Evolutionary conservation across 768 basidiomycete species (phyloP), one percentile per base, ranked within the genome.

Genomic region (Saitozyma podzolica): DNA sequence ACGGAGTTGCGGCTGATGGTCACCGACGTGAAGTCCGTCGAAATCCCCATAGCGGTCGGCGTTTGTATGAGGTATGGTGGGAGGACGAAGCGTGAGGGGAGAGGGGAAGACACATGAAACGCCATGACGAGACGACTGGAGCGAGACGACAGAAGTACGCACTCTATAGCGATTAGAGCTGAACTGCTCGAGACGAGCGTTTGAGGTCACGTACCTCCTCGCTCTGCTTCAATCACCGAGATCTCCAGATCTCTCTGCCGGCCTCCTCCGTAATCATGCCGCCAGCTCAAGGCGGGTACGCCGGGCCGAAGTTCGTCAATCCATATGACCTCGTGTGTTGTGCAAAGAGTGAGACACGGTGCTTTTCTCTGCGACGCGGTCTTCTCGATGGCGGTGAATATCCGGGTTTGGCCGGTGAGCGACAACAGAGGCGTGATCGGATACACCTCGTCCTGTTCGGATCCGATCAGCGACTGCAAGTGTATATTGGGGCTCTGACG

Each of bases 301-400:
- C 64, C 66, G 4, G 61, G 47, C 13, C 48, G 40, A 19, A 29
- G 16, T 16, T 69, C 66, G 47, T 73, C 68, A 17, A 73, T 20
- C 71, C 68, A 73, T 8, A 73, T 50, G 7, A 70, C 51, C 43
- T 73, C 71, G 20, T 60, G 50, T 48, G 61, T 70, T 17, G 71
- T 73, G 11, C 54, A 57, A 1, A 65, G 13, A 29, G 50, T 50
- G 0, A 64, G 65, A 37, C 64, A 58, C 3, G 41, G 51, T 9
- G 64, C 60, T 4, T 41, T 37, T 6, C 68, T 54, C 20, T 55
- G 41, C 13, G 50, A 17, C 4, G 68, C 63, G 3, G 66, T 64
- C 59, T 66, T 67, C 13, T 73, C 71, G 7, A 70, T 37, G 13
- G 66, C 51, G 9, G 66, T 68, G 57, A 73, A 37, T 40, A 17